Evolutionary conservation across 2,329 filamentous ascomycete genomes (phyloP), one percentile per base, ranked within the genome.

Genomic region (Septoria linicola): DNA sequence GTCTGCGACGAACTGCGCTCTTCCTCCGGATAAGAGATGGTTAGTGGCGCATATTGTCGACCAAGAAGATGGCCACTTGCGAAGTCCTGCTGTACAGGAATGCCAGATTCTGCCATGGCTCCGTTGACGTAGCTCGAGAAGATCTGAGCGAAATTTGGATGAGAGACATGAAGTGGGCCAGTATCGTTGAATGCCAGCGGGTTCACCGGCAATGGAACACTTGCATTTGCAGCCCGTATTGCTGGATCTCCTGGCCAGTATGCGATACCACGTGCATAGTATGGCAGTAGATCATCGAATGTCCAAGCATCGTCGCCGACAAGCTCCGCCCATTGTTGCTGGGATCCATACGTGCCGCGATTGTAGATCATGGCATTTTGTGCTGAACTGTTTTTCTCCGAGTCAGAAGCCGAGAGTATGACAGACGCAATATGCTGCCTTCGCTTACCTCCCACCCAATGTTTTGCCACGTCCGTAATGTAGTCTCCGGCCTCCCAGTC

Each of bases 241-340:
- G 19, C 19, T 3, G 34, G 23, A 36, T 55, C 39, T 7, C 34
- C 20, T 4, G 49, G 49, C 6, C 25, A 41, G 37, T 42, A 56
- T n/a, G 27, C 19, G 14, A 56, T 50, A 17, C 54, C 44, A 7
- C 32, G 19, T 4, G 42, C n/a, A 56, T 59, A 59, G 44, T 55
- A 57, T 36, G 60, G 55, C 54, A 67, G 41, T 40, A 64, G 27
- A 37, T 63, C 59, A 41, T 61, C 59, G 50, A 62, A 71, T 6
- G 57, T 59, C 47, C 66, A 66, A 30, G 64, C 49, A 40, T 68
- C 47, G 46, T 73, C 70, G 10, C 59, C 67, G 5, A 71, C 68
- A 19, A 64, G 51, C 20, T 72, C 60, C 3, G 69, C 68, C 70
- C 70, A 73, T 35, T 42, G 45, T 39, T 68, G 58, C 48, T 70